Evolutionary conservation across 306 rosid species (phyloP).

Genomic region (Hylodesmum podocarpum): DNA sequence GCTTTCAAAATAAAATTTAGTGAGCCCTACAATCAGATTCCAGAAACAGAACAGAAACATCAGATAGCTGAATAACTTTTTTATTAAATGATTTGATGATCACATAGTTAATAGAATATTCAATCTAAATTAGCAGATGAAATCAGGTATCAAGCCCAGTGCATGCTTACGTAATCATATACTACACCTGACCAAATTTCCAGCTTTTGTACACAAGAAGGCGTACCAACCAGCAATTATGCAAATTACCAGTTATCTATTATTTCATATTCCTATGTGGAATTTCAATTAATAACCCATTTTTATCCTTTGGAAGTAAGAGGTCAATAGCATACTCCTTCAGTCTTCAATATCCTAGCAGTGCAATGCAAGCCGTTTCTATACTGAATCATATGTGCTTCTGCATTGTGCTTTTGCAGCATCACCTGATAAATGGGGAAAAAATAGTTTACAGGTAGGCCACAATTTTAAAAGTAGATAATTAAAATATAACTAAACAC

Average conservation of each 20-base stretch:
- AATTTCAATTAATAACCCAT: conserved; percentile 8
- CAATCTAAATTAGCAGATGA: neutral
- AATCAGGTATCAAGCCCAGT: conserved; percentile 15
- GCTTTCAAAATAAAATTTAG: neutral
- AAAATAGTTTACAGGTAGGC: neutral
- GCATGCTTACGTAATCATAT: neutral
- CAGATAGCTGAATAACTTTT: conserved; percentile 14
- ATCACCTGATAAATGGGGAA: conserved; percentile 59
- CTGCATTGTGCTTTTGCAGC: conserved; percentile 86
- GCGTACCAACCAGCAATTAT: neutral
- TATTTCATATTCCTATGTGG: conserved; percentile 11
- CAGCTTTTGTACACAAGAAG: conserved; percentile 1
- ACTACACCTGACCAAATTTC: neutral
- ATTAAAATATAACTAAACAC: neutral
- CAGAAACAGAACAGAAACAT: neutral
- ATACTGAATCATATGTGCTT: conserved; percentile 66
- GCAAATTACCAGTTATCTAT: conserved; percentile 14
- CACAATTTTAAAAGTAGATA: neutral
- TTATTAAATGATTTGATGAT: conserved; percentile 1
- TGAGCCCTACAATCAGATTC: neutral
- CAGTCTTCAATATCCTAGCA: conserved; percentile 80
- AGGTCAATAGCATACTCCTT: conserved; percentile 67
- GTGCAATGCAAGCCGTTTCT: conserved; percentile 77
- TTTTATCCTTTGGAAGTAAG: conserved; percentile 20
- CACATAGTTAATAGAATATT: neutral